Percentiles rank a stretch among this genome's conserved stretches.
Evolutionary conservation across 345 rosid genomes (phyloP).

Genomic region (Boechera retrofracta): DNA sequence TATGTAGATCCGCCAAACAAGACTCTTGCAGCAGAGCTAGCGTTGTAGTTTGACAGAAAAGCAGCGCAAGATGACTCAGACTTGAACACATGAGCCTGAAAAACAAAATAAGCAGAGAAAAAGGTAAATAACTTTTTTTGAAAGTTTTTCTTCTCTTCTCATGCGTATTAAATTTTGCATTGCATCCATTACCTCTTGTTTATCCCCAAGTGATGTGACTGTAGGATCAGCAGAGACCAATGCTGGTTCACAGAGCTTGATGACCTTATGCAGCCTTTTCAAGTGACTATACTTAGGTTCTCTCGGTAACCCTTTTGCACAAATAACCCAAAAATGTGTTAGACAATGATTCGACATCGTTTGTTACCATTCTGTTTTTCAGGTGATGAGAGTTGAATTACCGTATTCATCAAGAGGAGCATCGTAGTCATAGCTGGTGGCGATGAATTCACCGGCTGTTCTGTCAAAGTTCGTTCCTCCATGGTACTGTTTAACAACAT

Average conservation of each 20-base stretch:
- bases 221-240: constrained; percentile 61
- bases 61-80: constrained; percentile 70
- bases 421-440: constrained; percentile 95
- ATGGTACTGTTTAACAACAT: constrained; percentile 64
- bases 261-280: constrained; percentile 67
- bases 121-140: constrained; percentile 12
- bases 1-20: constrained; percentile 59
- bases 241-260: constrained; percentile 71
- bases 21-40: constrained; percentile 55
- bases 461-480: constrained; percentile 97
- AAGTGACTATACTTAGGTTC: constrained; percentile 85
- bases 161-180: not conserved
- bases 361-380: not conserved
- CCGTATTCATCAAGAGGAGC: constrained; percentile 98
- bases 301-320: constrained; percentile 66
- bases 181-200: constrained; percentile 59
- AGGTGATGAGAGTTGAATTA: constrained; percentile 36
- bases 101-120: not conserved
- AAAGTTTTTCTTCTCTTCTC: not conserved
- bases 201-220: constrained; percentile 60
- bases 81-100: constrained; percentile 75
- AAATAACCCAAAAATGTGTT: not conserved
- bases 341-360: not conserved
- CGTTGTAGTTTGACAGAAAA: constrained; percentile 74
- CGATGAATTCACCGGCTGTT: constrained; percentile 83